Conservation (phyloP, 2,329 filamentous ascomycete genomes). For the Ophiocordyceps robertsii region DNA sequence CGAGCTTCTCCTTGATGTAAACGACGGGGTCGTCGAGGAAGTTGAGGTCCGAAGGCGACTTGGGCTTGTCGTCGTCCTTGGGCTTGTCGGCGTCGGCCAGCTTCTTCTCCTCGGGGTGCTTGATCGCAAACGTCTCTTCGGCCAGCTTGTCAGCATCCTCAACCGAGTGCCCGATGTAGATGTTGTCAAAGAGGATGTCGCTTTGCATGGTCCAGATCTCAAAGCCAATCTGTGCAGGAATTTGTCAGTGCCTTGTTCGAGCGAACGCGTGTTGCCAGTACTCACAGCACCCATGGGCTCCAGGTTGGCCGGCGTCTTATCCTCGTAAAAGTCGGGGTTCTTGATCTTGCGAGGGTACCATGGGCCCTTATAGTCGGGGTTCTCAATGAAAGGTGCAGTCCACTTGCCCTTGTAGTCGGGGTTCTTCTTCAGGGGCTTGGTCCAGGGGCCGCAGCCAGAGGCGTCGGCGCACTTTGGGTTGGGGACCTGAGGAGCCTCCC, state of each 20-base stretch:
- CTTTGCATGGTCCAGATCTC: slow-evolving; percentile 99
- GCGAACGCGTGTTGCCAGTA: slow-evolving; percentile 13
- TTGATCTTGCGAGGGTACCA: slow-evolving; percentile 94
- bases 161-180: slow-evolving; percentile 96
- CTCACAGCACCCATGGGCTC: slow-evolving; percentile 95
- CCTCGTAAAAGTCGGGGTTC: slow-evolving; percentile 94
- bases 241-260: neutral
- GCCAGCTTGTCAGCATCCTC: slow-evolving; percentile 85
- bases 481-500: slow-evolving; percentile 75
- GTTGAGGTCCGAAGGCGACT: slow-evolving; percentile 62
- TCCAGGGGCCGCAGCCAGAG: slow-evolving; percentile 90
- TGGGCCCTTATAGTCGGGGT: slow-evolving; percentile 92
- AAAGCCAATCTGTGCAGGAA: slow-evolving; percentile 63
- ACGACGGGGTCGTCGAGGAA: slow-evolving; percentile 84
- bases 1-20: slow-evolving; percentile 85
- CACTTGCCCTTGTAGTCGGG: slow-evolving; percentile 98
- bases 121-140: slow-evolving; percentile 79
- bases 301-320: slow-evolving; percentile 92
- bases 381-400: slow-evolving; percentile 84
- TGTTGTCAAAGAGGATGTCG: slow-evolving; percentile 98
- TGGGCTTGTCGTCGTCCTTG: slow-evolving; percentile 50
- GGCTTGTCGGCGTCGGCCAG: slow-evolving; percentile 70
- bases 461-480: slow-evolving; percentile 94
- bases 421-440: slow-evolving; percentile 85
- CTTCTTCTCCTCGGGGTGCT: slow-evolving; percentile 70